phyloP scores from a whole-genome alignment of 371 early-diverging fungal species.

The Mycotypha africana region DNA sequence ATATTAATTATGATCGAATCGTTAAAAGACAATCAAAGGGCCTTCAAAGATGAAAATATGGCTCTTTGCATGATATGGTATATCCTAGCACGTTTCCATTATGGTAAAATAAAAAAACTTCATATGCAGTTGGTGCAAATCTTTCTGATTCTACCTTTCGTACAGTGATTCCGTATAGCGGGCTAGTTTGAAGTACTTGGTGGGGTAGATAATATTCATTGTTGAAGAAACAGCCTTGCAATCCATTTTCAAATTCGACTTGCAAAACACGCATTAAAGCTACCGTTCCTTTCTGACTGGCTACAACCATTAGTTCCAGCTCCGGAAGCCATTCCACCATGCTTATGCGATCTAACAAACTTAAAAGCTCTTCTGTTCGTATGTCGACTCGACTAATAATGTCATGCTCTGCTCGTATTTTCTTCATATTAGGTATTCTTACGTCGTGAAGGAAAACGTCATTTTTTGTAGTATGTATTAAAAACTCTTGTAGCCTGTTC shows the following conservation, averaged over 20 bases:
- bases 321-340: slow-evolving; percentile 46
- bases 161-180: slow-evolving; percentile 41
- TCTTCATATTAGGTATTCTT: slow-evolving; percentile 17
- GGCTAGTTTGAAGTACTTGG: slow-evolving; percentile 20
- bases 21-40: too few relatives aligned
- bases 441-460: slow-evolving; percentile 23
- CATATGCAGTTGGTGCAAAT: slow-evolving; percentile 15
- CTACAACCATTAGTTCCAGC: slow-evolving; percentile 30
- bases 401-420: slow-evolving; percentile 21
- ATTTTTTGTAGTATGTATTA: slow-evolving; percentile 30
- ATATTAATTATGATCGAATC: too few relatives aligned
- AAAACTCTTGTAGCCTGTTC: too few relatives aligned
- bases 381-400: slow-evolving; percentile 33
- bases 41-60: too few relatives aligned
- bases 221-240: slow-evolving; percentile 32
- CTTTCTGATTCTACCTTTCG: slow-evolving; percentile 17
- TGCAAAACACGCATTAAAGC: slow-evolving; percentile 33
- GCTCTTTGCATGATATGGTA: slow-evolving; percentile 23
- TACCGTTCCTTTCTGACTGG: slow-evolving; percentile 43
- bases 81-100: slow-evolving; percentile 30
- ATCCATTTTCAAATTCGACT: slow-evolving; percentile 23
- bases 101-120: slow-evolving; percentile 33
- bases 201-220: slow-evolving; percentile 33
- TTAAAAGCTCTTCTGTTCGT: slow-evolving; percentile 25
- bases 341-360: slow-evolving; percentile 28